Percentiles rank a stretch among this genome's conserved stretches.
These are phyloP conservation scores for Kwoniella pini DNA, from an alignment of 768 basidiomycete genomes.

Conservation along the genomic window DNA sequence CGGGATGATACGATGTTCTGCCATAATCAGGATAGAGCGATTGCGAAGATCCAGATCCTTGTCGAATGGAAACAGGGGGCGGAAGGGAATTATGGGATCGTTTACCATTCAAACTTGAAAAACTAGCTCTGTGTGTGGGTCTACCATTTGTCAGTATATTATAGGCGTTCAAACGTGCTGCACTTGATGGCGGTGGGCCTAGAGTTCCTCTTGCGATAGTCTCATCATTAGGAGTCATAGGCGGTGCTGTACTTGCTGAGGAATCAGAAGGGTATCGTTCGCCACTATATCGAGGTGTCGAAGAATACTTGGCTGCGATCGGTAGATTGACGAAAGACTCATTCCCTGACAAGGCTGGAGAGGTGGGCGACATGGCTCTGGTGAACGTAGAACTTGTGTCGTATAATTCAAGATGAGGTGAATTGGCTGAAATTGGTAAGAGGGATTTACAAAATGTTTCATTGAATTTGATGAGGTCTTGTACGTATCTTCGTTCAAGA, in stretches of 20 bases:
- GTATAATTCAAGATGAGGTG: constrained; percentile 34
- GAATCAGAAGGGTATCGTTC: constrained; percentile 19
- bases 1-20: constrained; percentile 21
- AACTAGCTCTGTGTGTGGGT: constrained; percentile 26
- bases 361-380: constrained; percentile 54
- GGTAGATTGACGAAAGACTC: constrained; percentile 77
- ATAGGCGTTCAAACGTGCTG: constrained; percentile 42
- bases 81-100: constrained; percentile 44
- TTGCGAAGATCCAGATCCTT: background rate
- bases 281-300: constrained; percentile 4
- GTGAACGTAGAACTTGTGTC: constrained; percentile 23
- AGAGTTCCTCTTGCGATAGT: constrained; percentile 1
- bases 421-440: constrained; percentile 72
- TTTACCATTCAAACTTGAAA: constrained; percentile 17
- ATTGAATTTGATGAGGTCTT: constrained; percentile 85
- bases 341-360: constrained; percentile 57
- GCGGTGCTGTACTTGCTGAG: constrained; percentile 14
- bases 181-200: constrained; percentile 8
- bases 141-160: constrained; percentile 44
- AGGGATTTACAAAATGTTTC: constrained; percentile 88
- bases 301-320: constrained; percentile 87
- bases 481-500: constrained; percentile 71
- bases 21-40: constrained; percentile 6
- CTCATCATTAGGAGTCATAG: constrained; percentile 18
- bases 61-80: constrained; percentile 41